These are phyloP conservation scores for Aspergillus pseudotamarii DNA, from an alignment of 2,329 filamentous ascomycete genomes.

Conservation along the genomic window DNA sequence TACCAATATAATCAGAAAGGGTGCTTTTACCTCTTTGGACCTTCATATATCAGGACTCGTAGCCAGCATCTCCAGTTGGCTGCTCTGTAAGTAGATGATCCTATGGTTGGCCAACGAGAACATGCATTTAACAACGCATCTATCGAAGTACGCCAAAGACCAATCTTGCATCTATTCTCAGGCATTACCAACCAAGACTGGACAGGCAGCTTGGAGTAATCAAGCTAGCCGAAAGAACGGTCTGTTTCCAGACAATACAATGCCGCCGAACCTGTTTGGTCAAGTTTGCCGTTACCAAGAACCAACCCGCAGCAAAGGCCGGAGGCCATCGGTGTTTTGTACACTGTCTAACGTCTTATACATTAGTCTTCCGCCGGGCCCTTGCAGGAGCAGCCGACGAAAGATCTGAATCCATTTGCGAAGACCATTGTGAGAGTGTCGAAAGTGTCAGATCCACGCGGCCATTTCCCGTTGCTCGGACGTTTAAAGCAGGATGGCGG, in stretches of 20 bases:
- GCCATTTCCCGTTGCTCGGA: slow-evolving; percentile 20
- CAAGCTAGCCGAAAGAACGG: background rate
- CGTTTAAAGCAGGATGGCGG: slow-evolving; percentile 19
- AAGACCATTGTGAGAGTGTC: slow-evolving; percentile 13
- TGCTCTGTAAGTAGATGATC: background rate
- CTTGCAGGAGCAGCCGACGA: slow-evolving; percentile 22
- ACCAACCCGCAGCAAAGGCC: background rate
- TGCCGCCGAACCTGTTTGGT: slow-evolving; percentile 1
- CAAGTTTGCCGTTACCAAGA: background rate
- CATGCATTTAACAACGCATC: background rate
- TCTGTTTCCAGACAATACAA: slow-evolving; percentile 5
- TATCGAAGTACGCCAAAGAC: background rate
- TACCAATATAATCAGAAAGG: background rate
- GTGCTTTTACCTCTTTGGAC: background rate
- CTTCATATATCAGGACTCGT: background rate
- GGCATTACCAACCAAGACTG: slow-evolving; percentile 5
- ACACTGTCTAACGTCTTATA: slow-evolving; percentile 20
- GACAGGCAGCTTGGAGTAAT: background rate
- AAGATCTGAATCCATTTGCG: slow-evolving; percentile 13
- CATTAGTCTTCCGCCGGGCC: slow-evolving; percentile 23
- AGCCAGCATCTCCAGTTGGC: background rate
- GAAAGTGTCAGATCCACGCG: slow-evolving; percentile 19
- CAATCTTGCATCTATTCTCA: background rate
- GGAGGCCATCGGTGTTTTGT: slow-evolving; percentile 11
- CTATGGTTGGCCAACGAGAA: background rate